Conservation (phyloP, 192 early-diverging fungal genomes). For the Kappamyces sp. region DNA sequence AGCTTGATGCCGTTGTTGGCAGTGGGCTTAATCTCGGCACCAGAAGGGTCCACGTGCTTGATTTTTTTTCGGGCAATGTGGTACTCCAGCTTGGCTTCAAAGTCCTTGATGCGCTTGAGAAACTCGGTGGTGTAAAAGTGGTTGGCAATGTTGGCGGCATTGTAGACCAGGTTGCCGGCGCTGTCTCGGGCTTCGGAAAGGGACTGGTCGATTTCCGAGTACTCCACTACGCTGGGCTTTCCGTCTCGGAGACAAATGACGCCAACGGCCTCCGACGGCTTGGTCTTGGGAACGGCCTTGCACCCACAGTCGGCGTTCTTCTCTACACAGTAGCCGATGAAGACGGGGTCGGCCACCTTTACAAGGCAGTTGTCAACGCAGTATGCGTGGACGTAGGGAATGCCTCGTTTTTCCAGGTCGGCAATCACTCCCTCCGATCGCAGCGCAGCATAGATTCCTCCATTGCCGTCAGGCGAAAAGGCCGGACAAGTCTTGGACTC, state of each 20-base stretch:
- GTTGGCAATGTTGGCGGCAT: conserved; percentile 97
- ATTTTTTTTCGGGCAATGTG: conserved; percentile 99
- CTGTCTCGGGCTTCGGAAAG: conserved; percentile 62
- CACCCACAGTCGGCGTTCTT: conserved; percentile 91
- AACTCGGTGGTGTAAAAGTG: conserved; percentile 96
- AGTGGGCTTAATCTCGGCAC: conserved; percentile 61
- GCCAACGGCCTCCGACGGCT: conserved; percentile 86
- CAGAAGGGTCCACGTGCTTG: conserved; percentile 76
- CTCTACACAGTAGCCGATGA: conserved; percentile 86
- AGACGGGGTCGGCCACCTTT: conserved; percentile 92
- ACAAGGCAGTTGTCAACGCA: conserved; percentile 98
- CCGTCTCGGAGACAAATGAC: conserved; percentile 86
- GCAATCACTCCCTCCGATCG: conserved; percentile 72
- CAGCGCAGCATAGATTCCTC: conserved; percentile 94
- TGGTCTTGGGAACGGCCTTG: conserved; percentile 82
- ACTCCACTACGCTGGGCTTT: conserved; percentile 87
- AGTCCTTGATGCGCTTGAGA: conserved; percentile 72
- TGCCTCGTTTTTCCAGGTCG: conserved; percentile 72
- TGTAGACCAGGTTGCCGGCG: conserved; percentile 70
- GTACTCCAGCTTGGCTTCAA: conserved; percentile 84
- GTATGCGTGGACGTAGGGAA: conserved; percentile 89
- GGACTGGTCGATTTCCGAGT: conserved; percentile 83
- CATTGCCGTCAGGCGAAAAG: conserved; percentile 66
- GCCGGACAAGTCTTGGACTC: conserved; percentile 59
- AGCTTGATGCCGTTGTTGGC: conserved; percentile 96